A percentile compares a stretch with the other conserved stretches of the same genome.
phyloP scores from a whole-genome alignment of 2,329 filamentous ascomycete species.

The Aspergillus arachidicola region DNA sequence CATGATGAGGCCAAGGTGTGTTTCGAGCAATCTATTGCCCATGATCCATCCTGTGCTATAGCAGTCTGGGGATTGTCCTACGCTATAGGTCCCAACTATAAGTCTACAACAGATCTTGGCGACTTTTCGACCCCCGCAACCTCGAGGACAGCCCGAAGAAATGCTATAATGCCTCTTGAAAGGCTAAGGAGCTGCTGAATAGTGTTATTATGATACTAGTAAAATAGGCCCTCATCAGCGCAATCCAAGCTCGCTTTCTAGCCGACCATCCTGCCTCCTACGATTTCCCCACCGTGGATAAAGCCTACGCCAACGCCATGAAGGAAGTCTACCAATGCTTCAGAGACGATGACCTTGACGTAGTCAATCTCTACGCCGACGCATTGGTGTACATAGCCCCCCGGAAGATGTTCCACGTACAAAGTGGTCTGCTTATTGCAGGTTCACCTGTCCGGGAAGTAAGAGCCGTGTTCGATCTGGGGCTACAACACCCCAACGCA shows the following conservation, averaged over 20 bases:
- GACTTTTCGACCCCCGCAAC: slow-evolving; percentile 66
- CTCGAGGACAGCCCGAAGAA: slow-evolving; percentile 46
- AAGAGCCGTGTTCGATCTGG: slow-evolving; percentile 59
- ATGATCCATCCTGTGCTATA: slow-evolving; percentile 39
- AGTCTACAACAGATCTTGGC: slow-evolving; percentile 80
- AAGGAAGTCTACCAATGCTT: slow-evolving; percentile 53
- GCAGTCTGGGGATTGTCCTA: slow-evolving; percentile 56
- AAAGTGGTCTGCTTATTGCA: slow-evolving; percentile 56
- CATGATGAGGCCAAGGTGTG: slow-evolving; percentile 40
- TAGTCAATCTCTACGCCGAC: slow-evolving; percentile 63
- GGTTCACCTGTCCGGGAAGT: slow-evolving; percentile 59
- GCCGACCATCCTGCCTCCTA: slow-evolving; percentile 45
- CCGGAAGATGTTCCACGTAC: slow-evolving; percentile 63
- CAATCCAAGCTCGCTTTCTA: slow-evolving; percentile 56
- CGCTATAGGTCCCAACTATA: slow-evolving; percentile 71
- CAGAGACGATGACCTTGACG: slow-evolving; percentile 56
- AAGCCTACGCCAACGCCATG: slow-evolving; percentile 64
- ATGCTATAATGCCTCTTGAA: neutral
- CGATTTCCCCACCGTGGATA: slow-evolving; percentile 56
- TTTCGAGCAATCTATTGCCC: slow-evolving; percentile 34
- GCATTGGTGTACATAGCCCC: slow-evolving; percentile 66
- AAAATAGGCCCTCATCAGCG: slow-evolving; percentile 62
- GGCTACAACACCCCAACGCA: slow-evolving; percentile 52
- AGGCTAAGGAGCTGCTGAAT: neutral
- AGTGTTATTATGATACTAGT: slow-evolving; percentile 38